These are phyloP conservation scores for Mucuna pruriens DNA, from an alignment of 306 rosid genomes.

Conservation along the genomic window DNA sequence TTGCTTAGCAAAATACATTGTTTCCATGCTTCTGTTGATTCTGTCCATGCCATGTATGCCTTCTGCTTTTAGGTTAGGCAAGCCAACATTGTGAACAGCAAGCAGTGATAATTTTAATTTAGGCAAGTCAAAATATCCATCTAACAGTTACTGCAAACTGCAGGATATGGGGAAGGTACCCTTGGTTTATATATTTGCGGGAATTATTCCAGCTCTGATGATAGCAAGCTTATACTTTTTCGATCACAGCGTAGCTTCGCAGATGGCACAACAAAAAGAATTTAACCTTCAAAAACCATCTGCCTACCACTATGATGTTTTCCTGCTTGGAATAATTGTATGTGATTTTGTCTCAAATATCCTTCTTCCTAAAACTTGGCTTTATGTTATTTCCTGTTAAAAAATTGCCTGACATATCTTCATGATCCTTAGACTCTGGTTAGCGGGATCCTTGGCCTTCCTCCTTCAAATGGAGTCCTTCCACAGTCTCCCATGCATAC, in stretches of 20 bases:
- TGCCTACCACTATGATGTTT: conserved; percentile 80
- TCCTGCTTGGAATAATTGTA: conserved; percentile 80
- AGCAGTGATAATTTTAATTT: conserved; percentile 9
- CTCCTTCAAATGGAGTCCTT: conserved; percentile 95
- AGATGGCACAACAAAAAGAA: conserved; percentile 91
- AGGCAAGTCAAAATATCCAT: not conserved
- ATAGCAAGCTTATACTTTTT: conserved; percentile 91
- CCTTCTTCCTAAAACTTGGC: conserved; percentile 23
- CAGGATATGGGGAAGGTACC: conserved; percentile 91
- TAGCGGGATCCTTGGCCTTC: conserved; percentile 87
- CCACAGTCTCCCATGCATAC: conserved; percentile 99
- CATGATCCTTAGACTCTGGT: conserved; percentile 62
- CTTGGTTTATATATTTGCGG: conserved; percentile 58
- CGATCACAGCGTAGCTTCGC: conserved; percentile 92
- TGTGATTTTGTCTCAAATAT: conserved; percentile 28
- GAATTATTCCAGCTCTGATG: conserved; percentile 86
- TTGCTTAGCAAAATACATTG: not conserved
- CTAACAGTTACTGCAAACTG: conserved; percentile 37
- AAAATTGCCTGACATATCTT: not conserved
- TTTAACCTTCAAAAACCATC: conserved; percentile 94
- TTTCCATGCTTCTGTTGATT: not conserved
- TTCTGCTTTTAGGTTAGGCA: not conserved
- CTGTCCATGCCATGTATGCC: not conserved
- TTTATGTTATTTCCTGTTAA: conserved; percentile 12
- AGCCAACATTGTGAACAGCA: conserved; percentile 15